These are phyloP conservation scores for Apiotrichum brassicae DNA, from an alignment of 1,284 basidiomycete species.

Conservation along the genomic window DNA sequence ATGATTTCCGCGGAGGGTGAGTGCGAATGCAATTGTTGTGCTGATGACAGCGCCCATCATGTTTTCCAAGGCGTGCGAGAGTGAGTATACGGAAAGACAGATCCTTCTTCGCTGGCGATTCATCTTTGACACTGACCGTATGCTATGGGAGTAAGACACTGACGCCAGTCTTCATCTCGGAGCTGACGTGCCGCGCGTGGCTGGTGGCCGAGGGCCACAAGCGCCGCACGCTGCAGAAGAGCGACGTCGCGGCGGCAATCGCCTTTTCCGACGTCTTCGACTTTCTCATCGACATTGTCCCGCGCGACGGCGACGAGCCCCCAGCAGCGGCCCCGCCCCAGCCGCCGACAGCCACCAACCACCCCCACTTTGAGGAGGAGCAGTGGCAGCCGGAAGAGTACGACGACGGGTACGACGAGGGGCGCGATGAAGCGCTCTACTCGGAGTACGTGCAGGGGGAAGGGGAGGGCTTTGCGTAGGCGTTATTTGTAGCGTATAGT, in stretches of 20 bases:
- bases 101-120: too few relatives aligned
- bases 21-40: slow-evolving; percentile 16
- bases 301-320: slow-evolving; percentile 59
- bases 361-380: not conserved
- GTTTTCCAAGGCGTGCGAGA: slow-evolving; percentile 93
- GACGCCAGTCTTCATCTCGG: slow-evolving; percentile 80
- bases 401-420: slow-evolving; percentile 10
- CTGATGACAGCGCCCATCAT: slow-evolving; percentile 69
- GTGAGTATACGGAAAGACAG: slow-evolving; percentile 60
- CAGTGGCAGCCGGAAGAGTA: slow-evolving; percentile 1
- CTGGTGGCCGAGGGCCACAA: slow-evolving; percentile 89
- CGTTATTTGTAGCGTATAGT: not conserved
- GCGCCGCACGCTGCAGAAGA: slow-evolving; percentile 78
- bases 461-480: slow-evolving; percentile 14
- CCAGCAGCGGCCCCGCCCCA: not conserved
- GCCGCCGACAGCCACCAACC: slow-evolving; percentile 1
- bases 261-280: slow-evolving; percentile 70
- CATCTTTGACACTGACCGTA: not conserved
- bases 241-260: slow-evolving; percentile 84
- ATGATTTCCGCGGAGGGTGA: slow-evolving; percentile 92
- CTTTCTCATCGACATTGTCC: slow-evolving; percentile 86
- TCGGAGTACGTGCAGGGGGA: slow-evolving; percentile 19
- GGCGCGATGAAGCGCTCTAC: slow-evolving; percentile 14
- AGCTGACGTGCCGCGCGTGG: slow-evolving; percentile 88
- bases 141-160: too few relatives aligned